phyloP scores from a whole-genome alignment of 163 green algal genomes.

The Chlamydomonas reinhardtii region DNA sequence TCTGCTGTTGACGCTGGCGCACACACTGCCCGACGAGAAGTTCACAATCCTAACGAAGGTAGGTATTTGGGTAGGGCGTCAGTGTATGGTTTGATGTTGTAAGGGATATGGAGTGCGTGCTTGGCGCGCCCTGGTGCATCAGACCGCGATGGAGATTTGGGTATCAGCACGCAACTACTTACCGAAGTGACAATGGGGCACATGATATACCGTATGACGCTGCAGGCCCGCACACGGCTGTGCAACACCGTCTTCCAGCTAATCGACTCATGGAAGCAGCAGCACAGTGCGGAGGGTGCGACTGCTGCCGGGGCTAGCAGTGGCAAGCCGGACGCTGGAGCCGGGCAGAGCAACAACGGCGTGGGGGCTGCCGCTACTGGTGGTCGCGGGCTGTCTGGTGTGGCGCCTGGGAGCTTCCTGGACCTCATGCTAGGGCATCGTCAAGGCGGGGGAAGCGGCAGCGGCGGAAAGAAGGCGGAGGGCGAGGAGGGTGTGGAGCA shows the following conservation, averaged over 20 bases:
- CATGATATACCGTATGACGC: no score
- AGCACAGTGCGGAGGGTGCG: no score
- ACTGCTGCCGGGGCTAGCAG: no score
- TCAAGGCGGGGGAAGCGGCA: slow-evolving; percentile 10
- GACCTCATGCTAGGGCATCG: slow-evolving; percentile 45
- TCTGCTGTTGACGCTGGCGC: neutral
- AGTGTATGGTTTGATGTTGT: no score
- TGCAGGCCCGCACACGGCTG: neutral
- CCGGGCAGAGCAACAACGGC: neutral
- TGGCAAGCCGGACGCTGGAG: no score
- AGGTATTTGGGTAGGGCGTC: neutral
- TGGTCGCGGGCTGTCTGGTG: neutral
- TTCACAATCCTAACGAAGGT: slow-evolving; percentile 24
- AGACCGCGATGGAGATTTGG: no score
- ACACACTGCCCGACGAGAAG: slow-evolving; percentile 22
- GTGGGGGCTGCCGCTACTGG: neutral
- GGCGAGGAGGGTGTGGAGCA: no score
- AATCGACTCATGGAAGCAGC: slow-evolving; percentile 3
- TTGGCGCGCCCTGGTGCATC: no score
- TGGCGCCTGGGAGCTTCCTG: slow-evolving; percentile 42
- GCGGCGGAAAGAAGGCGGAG: no score
- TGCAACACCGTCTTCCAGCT: neutral
- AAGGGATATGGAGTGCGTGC: no score
- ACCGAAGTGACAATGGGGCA: no score
- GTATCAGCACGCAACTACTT: no score